Evolutionary conservation across 2,329 filamentous ascomycete species (phyloP).

Genomic region (Cladosporium sp.): DNA sequence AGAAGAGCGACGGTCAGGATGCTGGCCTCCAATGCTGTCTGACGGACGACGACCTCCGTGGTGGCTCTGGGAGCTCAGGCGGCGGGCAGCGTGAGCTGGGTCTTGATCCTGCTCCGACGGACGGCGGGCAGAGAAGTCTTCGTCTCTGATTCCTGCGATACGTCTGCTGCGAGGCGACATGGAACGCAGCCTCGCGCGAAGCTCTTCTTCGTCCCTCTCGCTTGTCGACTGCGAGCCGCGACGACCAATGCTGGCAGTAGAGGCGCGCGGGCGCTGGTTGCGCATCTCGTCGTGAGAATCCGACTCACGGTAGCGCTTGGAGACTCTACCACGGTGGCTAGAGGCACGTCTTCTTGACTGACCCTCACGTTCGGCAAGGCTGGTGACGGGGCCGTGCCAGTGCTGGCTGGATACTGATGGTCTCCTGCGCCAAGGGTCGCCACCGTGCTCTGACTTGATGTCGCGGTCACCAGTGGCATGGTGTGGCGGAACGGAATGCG

Average conservation of each 20-base stretch:
- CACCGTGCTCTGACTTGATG: slow-evolving; percentile 5
- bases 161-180: slow-evolving; percentile 7
- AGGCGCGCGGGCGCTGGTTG: background rate
- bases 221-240: background rate
- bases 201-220: background rate
- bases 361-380: background rate
- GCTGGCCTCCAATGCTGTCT: background rate
- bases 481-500: background rate
- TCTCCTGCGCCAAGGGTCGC: background rate
- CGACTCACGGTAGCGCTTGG: background rate
- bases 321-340: background rate
- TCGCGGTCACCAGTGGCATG: background rate
- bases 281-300: background rate
- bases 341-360: background rate
- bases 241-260: background rate
- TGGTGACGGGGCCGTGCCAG: background rate
- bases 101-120: background rate
- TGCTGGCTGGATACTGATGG: background rate
- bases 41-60: background rate
- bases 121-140: background rate
- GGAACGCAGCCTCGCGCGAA: background rate
- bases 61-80: background rate
- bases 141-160: background rate
- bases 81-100: background rate
- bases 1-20: background rate